A percentile compares a stretch with the other conserved stretches of the same genome.
phyloP scores from a whole-genome alignment of 2,329 filamentous ascomycete genomes.

The Paecilomyces sp. region DNA sequence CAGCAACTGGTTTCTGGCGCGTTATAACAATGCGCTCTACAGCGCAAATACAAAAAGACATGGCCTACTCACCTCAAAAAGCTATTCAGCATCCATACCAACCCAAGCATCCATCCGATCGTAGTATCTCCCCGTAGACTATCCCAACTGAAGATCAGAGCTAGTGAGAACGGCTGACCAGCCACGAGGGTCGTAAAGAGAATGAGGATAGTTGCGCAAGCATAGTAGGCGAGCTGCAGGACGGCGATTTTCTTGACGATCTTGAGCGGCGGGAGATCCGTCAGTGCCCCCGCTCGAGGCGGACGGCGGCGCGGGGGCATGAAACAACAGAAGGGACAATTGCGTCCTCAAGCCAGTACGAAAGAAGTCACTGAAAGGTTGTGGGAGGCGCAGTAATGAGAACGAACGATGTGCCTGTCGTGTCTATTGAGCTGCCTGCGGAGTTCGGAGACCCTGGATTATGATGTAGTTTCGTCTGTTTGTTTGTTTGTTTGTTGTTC shows the following conservation, averaged over 20 bases:
- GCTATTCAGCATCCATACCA: constrained; percentile 62
- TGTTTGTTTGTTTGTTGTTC: neutral
- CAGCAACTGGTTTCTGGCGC: neutral
- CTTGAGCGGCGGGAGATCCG: constrained; percentile 59
- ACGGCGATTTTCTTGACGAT: constrained; percentile 61
- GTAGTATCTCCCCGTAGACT: constrained; percentile 60
- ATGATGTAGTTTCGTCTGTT: neutral
- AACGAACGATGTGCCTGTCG: neutral
- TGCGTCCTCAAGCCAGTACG: neutral
- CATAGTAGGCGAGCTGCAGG: constrained; percentile 60
- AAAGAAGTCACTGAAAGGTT: neutral
- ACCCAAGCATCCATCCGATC: constrained; percentile 60
- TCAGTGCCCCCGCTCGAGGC: constrained; percentile 58
- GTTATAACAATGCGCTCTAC: neutral
- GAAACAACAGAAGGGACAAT: constrained; percentile 12
- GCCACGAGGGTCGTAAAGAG: constrained; percentile 62
- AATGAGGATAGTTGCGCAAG: constrained; percentile 53
- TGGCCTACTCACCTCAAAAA: constrained; percentile 50
- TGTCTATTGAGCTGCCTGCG: neutral
- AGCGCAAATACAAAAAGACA: constrained; percentile 17
- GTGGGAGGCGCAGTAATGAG: neutral
- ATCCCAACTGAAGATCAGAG: constrained; percentile 58
- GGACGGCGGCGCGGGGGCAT: constrained; percentile 48
- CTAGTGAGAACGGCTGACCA: constrained; percentile 51
- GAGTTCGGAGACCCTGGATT: neutral